phyloP scores from a whole-genome alignment of 768 basidiomycete genomes.

The Hydnomerulius pinastri region DNA sequence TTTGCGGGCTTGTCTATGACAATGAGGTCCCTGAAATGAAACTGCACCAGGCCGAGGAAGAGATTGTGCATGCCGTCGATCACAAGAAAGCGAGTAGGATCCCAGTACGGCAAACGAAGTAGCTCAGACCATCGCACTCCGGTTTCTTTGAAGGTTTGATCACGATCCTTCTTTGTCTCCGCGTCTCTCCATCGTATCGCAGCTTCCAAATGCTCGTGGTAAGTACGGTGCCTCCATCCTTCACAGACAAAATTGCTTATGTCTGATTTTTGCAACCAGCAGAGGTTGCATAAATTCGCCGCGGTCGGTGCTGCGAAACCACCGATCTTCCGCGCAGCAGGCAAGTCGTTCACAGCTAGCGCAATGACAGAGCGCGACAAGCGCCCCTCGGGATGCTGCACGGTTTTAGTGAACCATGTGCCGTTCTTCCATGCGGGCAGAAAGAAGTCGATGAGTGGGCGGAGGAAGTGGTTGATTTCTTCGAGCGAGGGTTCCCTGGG shows the following conservation, averaged over 20 bases:
- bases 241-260: slow-evolving; percentile 29
- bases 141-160: slow-evolving; percentile 7
- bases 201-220: slow-evolving; percentile 14
- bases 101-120: slow-evolving; percentile 35
- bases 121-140: slow-evolving; percentile 32
- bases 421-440: slow-evolving; percentile 31
- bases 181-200: slow-evolving; percentile 16
- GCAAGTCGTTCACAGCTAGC: background rate
- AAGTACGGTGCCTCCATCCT: slow-evolving; percentile 18
- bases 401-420: slow-evolving; percentile 25
- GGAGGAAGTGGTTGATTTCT: slow-evolving; percentile 35
- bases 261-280: slow-evolving; percentile 10
- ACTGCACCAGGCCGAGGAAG: too few species aligned
- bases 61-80: slow-evolving; percentile 41
- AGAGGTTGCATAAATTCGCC: slow-evolving; percentile 3
- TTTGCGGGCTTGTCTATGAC: background rate
- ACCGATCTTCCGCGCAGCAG: background rate
- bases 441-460: slow-evolving; percentile 35
- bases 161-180: slow-evolving; percentile 9
- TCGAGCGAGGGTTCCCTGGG: slow-evolving; percentile 32
- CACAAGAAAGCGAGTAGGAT: slow-evolving; percentile 26
- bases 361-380: slow-evolving; percentile 29
- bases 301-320: background rate
- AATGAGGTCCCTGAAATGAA: too few species aligned
- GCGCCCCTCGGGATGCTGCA: slow-evolving; percentile 20